Base-by-base conservation (phyloP, 2,329 filamentous ascomycete genomes). In the Penicillium sp. region DNA sequence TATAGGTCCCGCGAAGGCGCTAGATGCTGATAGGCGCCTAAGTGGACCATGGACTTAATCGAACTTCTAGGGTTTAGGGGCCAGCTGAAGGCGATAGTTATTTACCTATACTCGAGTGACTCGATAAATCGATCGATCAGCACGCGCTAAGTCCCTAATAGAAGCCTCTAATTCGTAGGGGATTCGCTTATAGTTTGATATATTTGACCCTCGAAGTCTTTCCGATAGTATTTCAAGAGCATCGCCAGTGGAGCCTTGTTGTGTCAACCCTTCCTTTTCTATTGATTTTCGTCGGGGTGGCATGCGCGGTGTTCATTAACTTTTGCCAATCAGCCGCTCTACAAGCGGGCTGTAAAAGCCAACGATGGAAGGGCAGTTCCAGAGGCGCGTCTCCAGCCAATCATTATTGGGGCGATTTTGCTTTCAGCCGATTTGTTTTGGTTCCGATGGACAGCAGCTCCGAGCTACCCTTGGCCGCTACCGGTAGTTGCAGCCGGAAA, bases 141-240 rank as follows among this genome's bases (percentile, higher is more conserved):
- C n/a, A n/a, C n/a, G n/a, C n/a, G n/a, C n/a, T n/a, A n/a, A n/a
- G n/a, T n/a, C n/a, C n/a, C n/a, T n/a, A n/a, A n/a, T n/a, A n/a
- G n/a, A n/a, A n/a, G 73, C 73, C 5, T 71, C 75, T 1, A n/a
- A n/a, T n/a, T n/a, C n/a, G n/a, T n/a, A n/a, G n/a, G n/a, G n/a
- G n/a, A n/a, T 78, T 79, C 52, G 71, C 78, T 20, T 81, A 79
- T 50, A 70, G 69, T 3, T 61, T 80, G 3, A 66, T 80, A 15
- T 80, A 79, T 58, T 67, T 80, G 39, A 74, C 71, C 0, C 68
- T 81, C 0, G 74, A 78, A 45, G 69, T 77, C 1, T 79, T 78
- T 42, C 78, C 77, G 0, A 77, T 80, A 44, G 75, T 76, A 10
- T 81, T 77, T 47, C 46, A 64, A 24, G 69, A 78, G 32, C 39